Evolutionary conservation across 2,329 filamentous ascomycete genomes (phyloP), one percentile per base, ranked within the genome.

Genomic region (Botryotinia calthae): DNA sequence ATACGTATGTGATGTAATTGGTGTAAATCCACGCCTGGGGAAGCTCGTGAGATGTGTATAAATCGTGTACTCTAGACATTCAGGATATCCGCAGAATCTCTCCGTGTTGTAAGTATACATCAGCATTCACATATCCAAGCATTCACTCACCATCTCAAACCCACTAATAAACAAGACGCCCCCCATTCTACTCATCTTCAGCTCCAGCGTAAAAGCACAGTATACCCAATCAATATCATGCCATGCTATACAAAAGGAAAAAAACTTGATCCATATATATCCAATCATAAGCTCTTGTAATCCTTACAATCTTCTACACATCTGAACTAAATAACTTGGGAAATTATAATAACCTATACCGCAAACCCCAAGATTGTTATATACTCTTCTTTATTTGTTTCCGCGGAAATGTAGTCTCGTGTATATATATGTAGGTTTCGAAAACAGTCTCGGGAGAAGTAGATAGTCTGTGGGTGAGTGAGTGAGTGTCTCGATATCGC

Each of bases 91-190:
- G 16, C 4, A 34, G 6, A 34, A 12, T 34, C 1, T 5, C 18
- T 28, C 12, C 2, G 2, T 34, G 0, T 10, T 10, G 20, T 34
- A 22, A 34, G 56, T 5, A 22, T 12, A 4, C 4, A 34, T 2
- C 1, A 4, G 28, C 2, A 14, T 6, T 20, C 3, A 22, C n/a
- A n/a, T n/a, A n/a, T n/a, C n/a, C n/a, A n/a, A n/a, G n/a, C n/a
- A n/a, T n/a, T n/a, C n/a, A n/a, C n/a, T n/a, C n/a, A n/a, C 28
- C 4, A 20, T 22, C 2, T 10, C 20, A 1, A 58, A 34, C 4
- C 16, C 8, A 4, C 0, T 22, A 0, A 3, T 58, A 22, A 0
- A 58, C 5, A 51, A 4, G 4, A 6, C n/a, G 12, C 1, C 6
- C 1, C 25, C 5, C 10, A n/a, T 25, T 22, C 22, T 1, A 18